Evolutionary conservation across 768 basidiomycete species (phyloP), one percentile per base, ranked within the genome.

Genomic region (Boletellus ananas): DNA sequence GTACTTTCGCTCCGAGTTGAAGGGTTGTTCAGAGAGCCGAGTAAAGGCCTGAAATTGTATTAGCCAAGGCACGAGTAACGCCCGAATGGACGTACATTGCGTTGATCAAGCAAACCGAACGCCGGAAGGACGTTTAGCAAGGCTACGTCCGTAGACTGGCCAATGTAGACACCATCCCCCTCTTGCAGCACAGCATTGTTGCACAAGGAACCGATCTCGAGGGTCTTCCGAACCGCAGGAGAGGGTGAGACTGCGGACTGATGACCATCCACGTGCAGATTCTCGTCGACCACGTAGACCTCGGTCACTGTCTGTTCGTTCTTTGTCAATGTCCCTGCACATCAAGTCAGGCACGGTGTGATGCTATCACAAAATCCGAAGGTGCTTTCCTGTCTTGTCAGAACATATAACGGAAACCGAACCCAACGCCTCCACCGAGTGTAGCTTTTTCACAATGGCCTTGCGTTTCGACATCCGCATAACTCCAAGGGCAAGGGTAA

Each of bases 401-500:
- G 93, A 93, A 63, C 94, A 98, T 54, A 98, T 94, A 9, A 98
- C 94, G n/a, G 89, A 93, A 12, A 97, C 91, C 3, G 89, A 91
- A 2, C 94, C 94, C 3, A 98, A 74, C 0, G 93, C 83, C 67
- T 98, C 94, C 3, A 98, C 94, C 3, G 90, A 93, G 55, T 94
- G 95, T 38, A 97, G 71, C 63, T 94, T 97, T 72, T 98, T 98
- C 36, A 98, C 94, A 52, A 98, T 97, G 0, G 94, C 94, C 53
- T 93, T 95, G 20, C 92, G 81, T 58, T 89, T 90, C 1, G 92
- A 83, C 95, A 97, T 97, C 10, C 95, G 72, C 57, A 96, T 68
- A 3, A 98, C 94, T 37, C 94, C 94, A 23, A 98, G 77, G 2
- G 95, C 95, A 34, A 98, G 82, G 4, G 95, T 98, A 20, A 98